phyloP scores from a whole-genome alignment of 2,329 filamentous ascomycete genomes.

The Talaromyces islandicus region DNA sequence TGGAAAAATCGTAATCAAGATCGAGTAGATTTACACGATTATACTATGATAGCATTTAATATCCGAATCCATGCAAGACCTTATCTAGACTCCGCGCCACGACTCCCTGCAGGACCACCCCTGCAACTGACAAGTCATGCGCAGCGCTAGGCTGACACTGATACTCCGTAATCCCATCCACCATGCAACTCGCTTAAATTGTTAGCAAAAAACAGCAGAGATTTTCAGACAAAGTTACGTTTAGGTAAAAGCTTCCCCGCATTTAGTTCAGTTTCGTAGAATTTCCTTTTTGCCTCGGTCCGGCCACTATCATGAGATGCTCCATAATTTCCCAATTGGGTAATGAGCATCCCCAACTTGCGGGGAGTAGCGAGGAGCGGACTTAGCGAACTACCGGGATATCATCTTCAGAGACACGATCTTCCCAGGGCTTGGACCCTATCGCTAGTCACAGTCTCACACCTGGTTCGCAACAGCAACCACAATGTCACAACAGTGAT shows the following conservation, averaged over 20 bases:
- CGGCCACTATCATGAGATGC: background rate
- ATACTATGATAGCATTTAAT: background rate
- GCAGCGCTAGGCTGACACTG: background rate
- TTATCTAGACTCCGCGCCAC: background rate
- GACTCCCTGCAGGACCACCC: background rate
- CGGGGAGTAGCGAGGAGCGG: background rate
- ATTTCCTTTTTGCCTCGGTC: background rate
- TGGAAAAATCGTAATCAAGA: conserved; percentile 50
- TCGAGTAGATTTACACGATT: conserved; percentile 17
- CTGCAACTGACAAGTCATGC: background rate
- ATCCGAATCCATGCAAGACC: too few relatives aligned
- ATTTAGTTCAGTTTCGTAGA: background rate
- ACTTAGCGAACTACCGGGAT: background rate
- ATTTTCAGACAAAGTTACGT: background rate
- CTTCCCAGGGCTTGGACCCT: background rate
- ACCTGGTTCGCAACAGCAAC: background rate
- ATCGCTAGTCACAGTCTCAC: background rate
- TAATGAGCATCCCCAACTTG: background rate
- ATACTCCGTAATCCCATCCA: background rate
- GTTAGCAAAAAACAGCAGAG: background rate
- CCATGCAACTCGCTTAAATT: background rate
- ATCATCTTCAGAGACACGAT: background rate
- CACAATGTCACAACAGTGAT: background rate
- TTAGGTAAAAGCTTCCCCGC: background rate
- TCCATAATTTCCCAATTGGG: background rate